Base-by-base conservation (phyloP, 805 yeast species). In the Saccharomycopsis oosterbeekiorum region DNA sequence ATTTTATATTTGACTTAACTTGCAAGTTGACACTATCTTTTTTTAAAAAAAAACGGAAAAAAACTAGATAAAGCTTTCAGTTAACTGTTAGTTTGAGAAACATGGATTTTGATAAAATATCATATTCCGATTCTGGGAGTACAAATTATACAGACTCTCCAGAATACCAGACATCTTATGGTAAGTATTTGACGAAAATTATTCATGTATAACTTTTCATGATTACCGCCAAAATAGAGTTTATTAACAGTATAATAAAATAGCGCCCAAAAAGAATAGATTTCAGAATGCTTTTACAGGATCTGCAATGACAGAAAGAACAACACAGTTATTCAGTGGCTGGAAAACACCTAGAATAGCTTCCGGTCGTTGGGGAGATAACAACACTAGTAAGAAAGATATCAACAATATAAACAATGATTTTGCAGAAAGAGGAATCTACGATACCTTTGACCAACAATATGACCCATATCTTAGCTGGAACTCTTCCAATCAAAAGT, bases 281-380 rank as follows among this genome's bases (percentile, higher is more conserved):
- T 12, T 47, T 17, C 19, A 47, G n/a, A 47, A 47, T 47, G 29
- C n/a, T 11, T 21, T 47, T n/a, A 14, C 54, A 5, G 41, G 29
- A 24, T 61, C 63, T 10, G 73, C 73, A 9, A 59, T 70, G 34
- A 70, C 71, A 9, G 73, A 69, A 12, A 62, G 67, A 59, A 70
- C 72, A 53, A 67, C 84, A 8, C 80, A 82, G 74, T 96, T 96
- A 2, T 91, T 88, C 68, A 97, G 97, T 65, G 97, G 97, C 60
- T 91, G 91, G 96, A 97, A 91, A 74, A 89, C 89, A 69, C 96
- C 96, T 63, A 89, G 90, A 69, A 84, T 89, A 72, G 89, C 96
- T 0, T 89, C 89, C 73, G 92, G 91, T 9, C 89, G 80, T 55
- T 78, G 82, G 80, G 12, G 73, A 68, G 34, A 70, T 68, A 12